Evolutionary conservation across 352 stramenopile genomes (phyloP).

Genomic region (Pythium brachiatum): DNA sequence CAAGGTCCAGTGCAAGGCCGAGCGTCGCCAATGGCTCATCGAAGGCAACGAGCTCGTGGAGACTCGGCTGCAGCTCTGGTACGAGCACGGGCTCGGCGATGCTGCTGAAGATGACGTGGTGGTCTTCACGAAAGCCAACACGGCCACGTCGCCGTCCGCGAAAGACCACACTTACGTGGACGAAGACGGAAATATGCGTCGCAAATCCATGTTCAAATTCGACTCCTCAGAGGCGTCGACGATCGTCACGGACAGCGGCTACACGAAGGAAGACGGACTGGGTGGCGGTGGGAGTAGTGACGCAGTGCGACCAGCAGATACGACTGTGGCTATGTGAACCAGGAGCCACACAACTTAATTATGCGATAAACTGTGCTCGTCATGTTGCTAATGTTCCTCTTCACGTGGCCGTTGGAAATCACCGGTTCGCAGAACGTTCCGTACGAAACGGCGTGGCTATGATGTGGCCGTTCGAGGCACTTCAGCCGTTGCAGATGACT

Average conservation of each 20-base stretch:
- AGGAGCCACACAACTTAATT: too few relatives aligned
- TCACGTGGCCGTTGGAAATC: too few relatives aligned
- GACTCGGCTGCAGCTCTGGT: slow-evolving; percentile 31
- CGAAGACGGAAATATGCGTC: slow-evolving; percentile 42
- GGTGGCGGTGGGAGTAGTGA: too few relatives aligned
- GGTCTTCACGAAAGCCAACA: slow-evolving; percentile 36
- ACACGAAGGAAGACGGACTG: neutral
- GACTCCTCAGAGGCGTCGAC: neutral
- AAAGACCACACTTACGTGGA: slow-evolving; percentile 46
- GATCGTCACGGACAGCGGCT: neutral
- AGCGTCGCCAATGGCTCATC: slow-evolving; percentile 31
- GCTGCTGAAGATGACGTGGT: slow-evolving; percentile 26
- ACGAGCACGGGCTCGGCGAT: slow-evolving; percentile 24
- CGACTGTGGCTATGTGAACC: neutral
- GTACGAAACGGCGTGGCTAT: too few relatives aligned
- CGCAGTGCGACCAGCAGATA: neutral
- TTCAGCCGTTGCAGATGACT: too few relatives aligned
- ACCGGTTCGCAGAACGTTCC: too few relatives aligned
- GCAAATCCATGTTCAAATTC: slow-evolving; percentile 12
- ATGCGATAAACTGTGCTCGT: too few relatives aligned
- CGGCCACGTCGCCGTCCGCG: slow-evolving; percentile 32
- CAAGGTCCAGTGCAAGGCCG: slow-evolving; percentile 34
- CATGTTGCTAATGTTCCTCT: too few relatives aligned
- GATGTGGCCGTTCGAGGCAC: too few relatives aligned
- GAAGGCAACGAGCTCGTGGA: slow-evolving; percentile 34